Base-by-base conservation (phyloP, 2,329 filamentous ascomycete genomes). In the Alternaria gaisen region DNA sequence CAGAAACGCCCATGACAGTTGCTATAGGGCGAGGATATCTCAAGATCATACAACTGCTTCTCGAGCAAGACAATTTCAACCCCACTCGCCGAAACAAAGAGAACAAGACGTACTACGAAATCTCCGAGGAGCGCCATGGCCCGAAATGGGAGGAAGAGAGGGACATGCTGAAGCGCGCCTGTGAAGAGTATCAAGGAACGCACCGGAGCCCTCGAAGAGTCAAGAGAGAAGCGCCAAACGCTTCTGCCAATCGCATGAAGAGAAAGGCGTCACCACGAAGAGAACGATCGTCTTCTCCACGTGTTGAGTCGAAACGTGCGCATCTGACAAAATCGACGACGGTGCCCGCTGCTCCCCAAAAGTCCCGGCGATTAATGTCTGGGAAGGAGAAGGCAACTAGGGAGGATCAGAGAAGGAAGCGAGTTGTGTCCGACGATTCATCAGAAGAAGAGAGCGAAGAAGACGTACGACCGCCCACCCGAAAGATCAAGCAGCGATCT, bases 131-230 rank as follows among this genome's bases (percentile, higher is more conserved):
- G 48, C 88, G 93, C 41, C 89, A 89, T 67, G 94, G 95, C 0
- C 92, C 94, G 8, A 91, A 92, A 61, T 97, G 94, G 93, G 90
- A 94, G 75, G 89, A 94, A 63, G 95, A 99, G 77, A 89, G 91
- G 65, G 87, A 93, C 43, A 82, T 96, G 56, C 79, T 99, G 50
- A 94, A 94, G 76, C 85, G 89, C 40, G 87, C 91, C 4, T 93
- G 89, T 66, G 90, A 93, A 58, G 85, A 86, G 30, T 87, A 71
- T 47, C 71, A 66, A 16, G 51, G 48, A 24, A 69, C 64, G 8
- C 76, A 77, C 52, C 72, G 69, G 54, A 80, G 77, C 56, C 76
- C 77, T 8, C 71, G 72, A 51, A 68, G 76, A 47, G 63, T 44
- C 48, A 75, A 76, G 66, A 79, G 77, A 56, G 75, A 78, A 47